Evolutionary conservation across 768 basidiomycete genomes (phyloP), one percentile per base, ranked within the genome.

Genomic region (Lyophyllum shimeji): DNA sequence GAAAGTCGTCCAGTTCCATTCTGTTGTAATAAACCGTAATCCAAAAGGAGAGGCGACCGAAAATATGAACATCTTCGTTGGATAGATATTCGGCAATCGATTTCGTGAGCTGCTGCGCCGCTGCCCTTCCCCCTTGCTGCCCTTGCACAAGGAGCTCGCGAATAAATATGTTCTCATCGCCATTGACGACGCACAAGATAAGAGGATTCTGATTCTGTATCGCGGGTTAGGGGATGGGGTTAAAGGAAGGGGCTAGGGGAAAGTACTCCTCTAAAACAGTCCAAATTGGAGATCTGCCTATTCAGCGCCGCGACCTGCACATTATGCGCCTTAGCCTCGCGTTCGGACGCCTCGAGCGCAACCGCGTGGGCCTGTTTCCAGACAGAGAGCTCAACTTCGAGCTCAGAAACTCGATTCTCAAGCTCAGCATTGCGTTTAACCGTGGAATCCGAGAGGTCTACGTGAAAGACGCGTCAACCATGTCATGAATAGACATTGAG

Each of bases 121-220:
- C 84, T 43, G 79, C 76, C 53, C 79, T 77, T 29, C 89, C 89
- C 9, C 89, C 89, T 51, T 80, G 76, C 46, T 82, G 81, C 7
- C 89, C 89, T 67, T 85, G 83, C 27, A 65, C 66, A 39, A 92
- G 71, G 55, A 87, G 76, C 18, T 82, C 72, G 46, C 76, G 78
- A 53, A 76, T 75, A 73, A 92, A 91, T 61, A 89, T 71, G 59
- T 83, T 82, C 46, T 82, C 81, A 66, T 90, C 84, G 37, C 87
- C 89, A 62, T 91, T 86, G 63, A 92, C 78, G 60, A 87, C 80
- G 64, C 88, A 89, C 60, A 89, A 78, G 56, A 91, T 84, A 62
- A 90, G 79, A 42, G 87, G 81, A 60, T 81, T 78, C 69, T 84
- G 83, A 60, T 76, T 81, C 84, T 88, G 69, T 53, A 53, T 46